Evolutionary conservation across 495 filamentous ascomycete species (phyloP).

Genomic region (Evernia prunastri): DNA sequence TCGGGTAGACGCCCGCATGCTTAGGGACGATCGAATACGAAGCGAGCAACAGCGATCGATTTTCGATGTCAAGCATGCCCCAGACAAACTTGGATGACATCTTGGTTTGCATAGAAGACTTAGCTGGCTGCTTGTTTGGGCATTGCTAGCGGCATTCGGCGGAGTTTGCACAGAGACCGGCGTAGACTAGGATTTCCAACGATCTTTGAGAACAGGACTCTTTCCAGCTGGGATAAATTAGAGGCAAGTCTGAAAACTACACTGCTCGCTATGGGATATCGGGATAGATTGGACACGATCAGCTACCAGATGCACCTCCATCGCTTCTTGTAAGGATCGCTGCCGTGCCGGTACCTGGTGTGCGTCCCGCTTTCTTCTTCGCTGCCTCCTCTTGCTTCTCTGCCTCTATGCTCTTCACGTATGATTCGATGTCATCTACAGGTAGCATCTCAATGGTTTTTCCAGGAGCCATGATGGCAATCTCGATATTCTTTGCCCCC

Average conservation of each 20-base stretch:
- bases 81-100: slow-evolving; percentile 67
- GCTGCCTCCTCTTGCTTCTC: slow-evolving; percentile 98
- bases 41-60: slow-evolving; percentile 54
- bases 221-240: slow-evolving; percentile 18
- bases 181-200: not conserved
- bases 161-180: not conserved
- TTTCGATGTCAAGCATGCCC: slow-evolving; percentile 64
- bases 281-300: slow-evolving; percentile 21
- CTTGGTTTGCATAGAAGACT: not conserved
- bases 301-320: slow-evolving; percentile 41
- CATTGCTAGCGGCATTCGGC: slow-evolving; percentile 1
- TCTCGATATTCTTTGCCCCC: slow-evolving; percentile 98
- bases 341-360: slow-evolving; percentile 67
- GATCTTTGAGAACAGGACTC: not conserved
- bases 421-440: slow-evolving; percentile 88
- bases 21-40: slow-evolving; percentile 83
- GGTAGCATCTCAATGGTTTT: slow-evolving; percentile 89
- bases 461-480: slow-evolving; percentile 96
- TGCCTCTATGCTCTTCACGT: slow-evolving; percentile 96
- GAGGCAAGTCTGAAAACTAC: slow-evolving; percentile 25
- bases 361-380: slow-evolving; percentile 85
- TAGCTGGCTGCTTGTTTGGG: not conserved
- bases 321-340: slow-evolving; percentile 68
- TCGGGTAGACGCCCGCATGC: slow-evolving; percentile 76
- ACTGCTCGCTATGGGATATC: slow-evolving; percentile 6